A percentile compares a stretch with the other conserved stretches of the same genome.
phyloP scores from a whole-genome alignment of 192 early-diverging fungal genomes.

The Coemansia sp. region DNA sequence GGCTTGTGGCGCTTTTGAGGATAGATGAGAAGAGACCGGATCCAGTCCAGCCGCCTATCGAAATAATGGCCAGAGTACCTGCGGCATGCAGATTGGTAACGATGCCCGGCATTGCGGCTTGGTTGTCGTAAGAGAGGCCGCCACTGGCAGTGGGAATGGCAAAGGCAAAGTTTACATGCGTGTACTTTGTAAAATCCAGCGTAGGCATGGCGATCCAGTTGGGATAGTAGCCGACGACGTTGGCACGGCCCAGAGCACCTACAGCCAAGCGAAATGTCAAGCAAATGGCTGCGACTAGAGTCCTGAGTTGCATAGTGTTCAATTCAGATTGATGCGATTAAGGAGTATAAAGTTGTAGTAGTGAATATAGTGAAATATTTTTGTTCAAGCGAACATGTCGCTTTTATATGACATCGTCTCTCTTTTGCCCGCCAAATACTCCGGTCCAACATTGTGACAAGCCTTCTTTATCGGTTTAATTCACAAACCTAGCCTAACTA shows the following conservation, averaged over 20 bases:
- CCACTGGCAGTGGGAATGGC: slow-evolving; percentile 28
- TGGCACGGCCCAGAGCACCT: slow-evolving; percentile 12
- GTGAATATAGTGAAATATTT: not conserved
- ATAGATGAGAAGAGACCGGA: slow-evolving; percentile 61
- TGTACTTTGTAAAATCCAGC: slow-evolving; percentile 39
- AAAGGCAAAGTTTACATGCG: slow-evolving; percentile 64
- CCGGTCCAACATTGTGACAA: not conserved
- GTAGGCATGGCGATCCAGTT: slow-evolving; percentile 27
- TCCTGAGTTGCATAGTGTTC: slow-evolving; percentile 3
- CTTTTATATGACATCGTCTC: not conserved
- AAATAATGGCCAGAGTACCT: slow-evolving; percentile 55
- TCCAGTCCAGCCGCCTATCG: slow-evolving; percentile 74
- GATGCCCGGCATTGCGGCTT: slow-evolving; percentile 6
- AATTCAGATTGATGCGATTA: not conserved
- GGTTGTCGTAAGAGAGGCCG: slow-evolving; percentile 16
- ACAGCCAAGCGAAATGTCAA: slow-evolving; percentile 4
- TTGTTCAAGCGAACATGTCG: not conserved
- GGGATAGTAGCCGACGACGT: slow-evolving; percentile 35
- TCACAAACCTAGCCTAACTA: not conserved
- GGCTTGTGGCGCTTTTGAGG: slow-evolving; percentile 31
- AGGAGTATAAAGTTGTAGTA: not conserved
- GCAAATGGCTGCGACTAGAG: slow-evolving; percentile 7
- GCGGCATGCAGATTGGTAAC: slow-evolving; percentile 9
- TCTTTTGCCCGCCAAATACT: not conserved
- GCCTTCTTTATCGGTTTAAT: not conserved